Evolutionary conservation across 2,329 filamentous ascomycete species (phyloP), one percentile per base, ranked within the genome.

Genomic region (Nemania bipapillata): DNA sequence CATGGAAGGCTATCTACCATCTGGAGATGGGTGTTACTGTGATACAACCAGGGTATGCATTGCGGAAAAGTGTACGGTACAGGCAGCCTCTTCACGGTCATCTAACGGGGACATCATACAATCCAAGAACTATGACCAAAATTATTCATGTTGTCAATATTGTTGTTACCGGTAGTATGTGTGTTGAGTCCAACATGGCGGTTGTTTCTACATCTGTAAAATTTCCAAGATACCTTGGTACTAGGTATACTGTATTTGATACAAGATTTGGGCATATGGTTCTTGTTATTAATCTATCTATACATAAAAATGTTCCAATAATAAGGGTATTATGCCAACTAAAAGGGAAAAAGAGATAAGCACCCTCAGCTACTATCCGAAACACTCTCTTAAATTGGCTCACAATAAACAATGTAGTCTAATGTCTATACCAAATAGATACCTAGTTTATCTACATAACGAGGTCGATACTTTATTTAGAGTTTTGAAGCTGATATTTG

Each of bases 51-150:
- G 72, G 72, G 70, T 69, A 64, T 71, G 73, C 70, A 73, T 73
- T 65, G 63, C 47, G 72, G 72, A 70, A 72, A 72, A 72, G 72
- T 76, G 74, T 77, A 75, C 71, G 75, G 57, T 74, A 75, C 61
- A 68, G 69, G 52, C 60, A 53, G 66, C 62, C 62, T 65, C 37
- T 56, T 63, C 35, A 45, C 17, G 42, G 42, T 56, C 60, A 64
- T 60, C 24, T 61, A 49, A 65, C 15, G 47, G 53, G 32, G 50
- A 45, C 61, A 63, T 56, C 53, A 42, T 65, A 56, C 57, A 60
- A 63, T 52, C 3, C n/a, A 22, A 56, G 42, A 50, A 47, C 28
- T 56, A 32, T 24, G n/a, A 56, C 28, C 26, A 53, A 47, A 65
- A 63, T 17, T 37, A 50, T 42, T 49, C 11, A 40, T 52, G 26